Percentiles rank a stretch among this genome's conserved stretches.
These are phyloP conservation scores for Sarcodon sp. DNA, from an alignment of 768 basidiomycete species.

Conservation along the genomic window DNA sequence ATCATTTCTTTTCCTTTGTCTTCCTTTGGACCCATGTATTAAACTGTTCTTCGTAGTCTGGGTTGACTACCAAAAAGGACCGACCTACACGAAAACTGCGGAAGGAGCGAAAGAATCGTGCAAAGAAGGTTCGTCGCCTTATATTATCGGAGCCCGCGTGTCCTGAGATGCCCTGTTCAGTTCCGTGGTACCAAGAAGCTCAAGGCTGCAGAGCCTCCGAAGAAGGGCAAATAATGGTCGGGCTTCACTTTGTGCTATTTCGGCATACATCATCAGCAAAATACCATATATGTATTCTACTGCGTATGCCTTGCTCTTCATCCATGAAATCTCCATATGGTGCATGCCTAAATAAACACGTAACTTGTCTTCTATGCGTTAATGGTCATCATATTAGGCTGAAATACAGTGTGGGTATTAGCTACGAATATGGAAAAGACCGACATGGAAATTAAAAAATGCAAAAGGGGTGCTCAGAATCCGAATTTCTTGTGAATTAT, in stretches of 20 bases:
- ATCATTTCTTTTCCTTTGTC: background rate
- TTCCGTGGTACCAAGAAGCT: constrained; percentile 90
- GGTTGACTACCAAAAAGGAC: constrained; percentile 64
- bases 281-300: constrained; percentile 24
- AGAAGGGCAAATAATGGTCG: constrained; percentile 77
- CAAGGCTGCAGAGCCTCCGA: constrained; percentile 85
- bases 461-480: constrained; percentile 31
- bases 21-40: background rate
- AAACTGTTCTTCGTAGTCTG: constrained; percentile 31
- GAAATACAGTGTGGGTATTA: constrained; percentile 10
- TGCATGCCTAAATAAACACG: constrained; percentile 12
- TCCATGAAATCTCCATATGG: constrained; percentile 19
- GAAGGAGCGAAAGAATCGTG: constrained; percentile 99
- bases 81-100: constrained; percentile 94
- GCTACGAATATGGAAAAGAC: constrained; percentile 7
- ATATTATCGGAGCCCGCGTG: constrained; percentile 6
- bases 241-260: constrained; percentile 13
- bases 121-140: constrained; percentile 74
- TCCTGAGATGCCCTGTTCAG: constrained; percentile 24
- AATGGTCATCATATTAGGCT: constrained; percentile 1
- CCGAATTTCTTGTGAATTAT: constrained; percentile 95
- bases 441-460: constrained; percentile 4
- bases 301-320: constrained; percentile 21
- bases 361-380: constrained; percentile 1
- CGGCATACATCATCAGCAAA: constrained; percentile 21